Percentiles rank a stretch among this genome's conserved stretches.
Evolutionary conservation across 1,139 yeast genomes (phyloP).

Genomic region (Taphrina flavorubra): DNA sequence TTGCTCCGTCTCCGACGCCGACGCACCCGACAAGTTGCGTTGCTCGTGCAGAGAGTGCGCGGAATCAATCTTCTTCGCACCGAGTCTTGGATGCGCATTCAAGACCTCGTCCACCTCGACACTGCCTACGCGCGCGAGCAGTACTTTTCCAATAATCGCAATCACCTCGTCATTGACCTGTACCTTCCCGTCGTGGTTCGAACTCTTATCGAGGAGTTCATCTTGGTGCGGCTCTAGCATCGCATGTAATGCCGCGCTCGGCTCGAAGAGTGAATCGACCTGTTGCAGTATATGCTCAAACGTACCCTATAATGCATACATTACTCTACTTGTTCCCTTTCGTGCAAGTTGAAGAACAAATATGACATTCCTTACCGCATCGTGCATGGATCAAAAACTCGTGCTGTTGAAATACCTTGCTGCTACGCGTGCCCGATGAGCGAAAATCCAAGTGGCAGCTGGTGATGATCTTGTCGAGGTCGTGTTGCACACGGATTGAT

Average conservation of each 20-base stretch:
- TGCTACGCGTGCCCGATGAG: no score
- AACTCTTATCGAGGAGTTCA: slow-evolving; percentile 6
- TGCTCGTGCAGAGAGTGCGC: slow-evolving; percentile 76
- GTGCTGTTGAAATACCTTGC: no score
- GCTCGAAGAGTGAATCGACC: slow-evolving; percentile 32
- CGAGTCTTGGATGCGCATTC: slow-evolving; percentile 85
- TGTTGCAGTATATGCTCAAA: not conserved
- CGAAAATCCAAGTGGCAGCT: no score
- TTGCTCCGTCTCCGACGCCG: slow-evolving; percentile 46
- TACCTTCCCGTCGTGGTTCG: not conserved
- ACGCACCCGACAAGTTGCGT: slow-evolving; percentile 59
- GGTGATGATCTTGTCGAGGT: not conserved
- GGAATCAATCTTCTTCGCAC: slow-evolving; percentile 62
- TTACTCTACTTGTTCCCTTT: no score
- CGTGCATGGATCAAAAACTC: no score
- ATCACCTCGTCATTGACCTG: slow-evolving; percentile 13
- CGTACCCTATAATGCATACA: no score
- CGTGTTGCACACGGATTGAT: no score
- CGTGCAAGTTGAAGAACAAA: no score
- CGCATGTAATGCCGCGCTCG: slow-evolving; percentile 21
- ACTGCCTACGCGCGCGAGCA: slow-evolving; percentile 14
- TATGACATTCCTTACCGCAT: no score
- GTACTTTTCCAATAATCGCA: not conserved
- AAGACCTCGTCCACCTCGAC: slow-evolving; percentile 25
- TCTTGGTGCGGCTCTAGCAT: slow-evolving; percentile 13